Evolutionary conservation across 495 filamentous ascomycete species (phyloP), one percentile per base, ranked within the genome.

Genomic region (Talaromyces wortmannii): DNA sequence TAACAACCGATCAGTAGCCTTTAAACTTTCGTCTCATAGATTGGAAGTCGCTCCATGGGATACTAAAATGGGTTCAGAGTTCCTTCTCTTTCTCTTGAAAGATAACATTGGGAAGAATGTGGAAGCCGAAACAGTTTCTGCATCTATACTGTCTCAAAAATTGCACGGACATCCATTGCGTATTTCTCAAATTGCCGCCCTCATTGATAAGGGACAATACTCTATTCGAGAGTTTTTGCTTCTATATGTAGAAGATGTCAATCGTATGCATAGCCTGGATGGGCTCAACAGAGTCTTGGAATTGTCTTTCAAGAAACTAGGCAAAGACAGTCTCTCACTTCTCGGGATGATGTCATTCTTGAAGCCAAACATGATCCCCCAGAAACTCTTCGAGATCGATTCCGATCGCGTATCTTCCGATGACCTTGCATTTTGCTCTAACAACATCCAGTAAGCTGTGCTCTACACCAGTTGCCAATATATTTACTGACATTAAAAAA

Each of bases 281-380:
- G 44, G 50, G 43, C 50, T 58, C 8, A 49, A 53, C 49, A 12
- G 45, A 3, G 23, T 45, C 17, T 57, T 48, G 55, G 32, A 58
- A 15, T 49, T 60, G 55, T 48, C 32, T 0, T 60, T 60, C 40
- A 49, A 49, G 2, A 18, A 17, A 18, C 45, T 57, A 40, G 46
- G 13, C 43, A 50, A 16, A 30, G 49, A 60, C 50, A 36, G 33
- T 36, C 33, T 36, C 6, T 36, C 33, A 36, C 33, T 36, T 36
- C 33, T 36, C 33, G 33, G 33, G 6, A 36, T 36, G 12, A 36
- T 36, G 12, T 36, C 33, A 36, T 36, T 36, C 33, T 36, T 36
- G 33, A 12, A 6, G 6, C 33, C 33, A 36, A 12, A 36, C 12
- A 12, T 6, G 6, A 36, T 36, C 12, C 33, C 33, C 33, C 33